Evolutionary conservation across 148 eudicot species (phyloP).

Genomic region (Amaranthus cruentus): DNA sequence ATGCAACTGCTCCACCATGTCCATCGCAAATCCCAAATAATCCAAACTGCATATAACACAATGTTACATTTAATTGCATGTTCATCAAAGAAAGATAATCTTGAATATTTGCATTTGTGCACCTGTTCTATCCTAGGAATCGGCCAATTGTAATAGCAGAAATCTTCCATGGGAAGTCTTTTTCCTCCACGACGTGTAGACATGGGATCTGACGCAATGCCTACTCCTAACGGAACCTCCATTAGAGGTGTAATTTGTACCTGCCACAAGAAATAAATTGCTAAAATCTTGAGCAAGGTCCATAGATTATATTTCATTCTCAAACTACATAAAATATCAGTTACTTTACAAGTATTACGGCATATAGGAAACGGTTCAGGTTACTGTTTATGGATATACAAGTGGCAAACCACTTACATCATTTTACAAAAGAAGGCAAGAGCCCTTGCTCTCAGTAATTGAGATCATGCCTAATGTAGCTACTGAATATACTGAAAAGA

Average conservation of each 20-base stretch:
- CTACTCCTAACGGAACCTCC: slow-evolving; percentile 73
- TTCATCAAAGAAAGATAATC: neutral
- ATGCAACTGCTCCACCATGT: slow-evolving; percentile 90
- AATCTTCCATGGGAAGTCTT: slow-evolving; percentile 95
- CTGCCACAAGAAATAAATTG: slow-evolving; percentile 32
- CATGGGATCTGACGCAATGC: slow-evolving; percentile 92
- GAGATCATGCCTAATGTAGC: neutral
- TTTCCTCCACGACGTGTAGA: slow-evolving; percentile 83
- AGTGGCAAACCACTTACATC: neutral
- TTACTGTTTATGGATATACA: neutral
- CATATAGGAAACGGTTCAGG: neutral
- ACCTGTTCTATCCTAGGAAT: slow-evolving; percentile 82
- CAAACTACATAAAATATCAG: too few relatives aligned
- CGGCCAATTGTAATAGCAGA: slow-evolving; percentile 79
- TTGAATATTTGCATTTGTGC: slow-evolving; percentile 7
- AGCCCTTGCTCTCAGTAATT: neutral
- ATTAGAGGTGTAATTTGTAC: slow-evolving; percentile 57
- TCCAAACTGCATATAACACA: slow-evolving; percentile 64
- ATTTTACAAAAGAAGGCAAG: too few relatives aligned
- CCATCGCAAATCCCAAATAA: slow-evolving; percentile 93
- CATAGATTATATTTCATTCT: neutral
- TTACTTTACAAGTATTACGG: too few relatives aligned
- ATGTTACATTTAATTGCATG: slow-evolving; percentile 1
- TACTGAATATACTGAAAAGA: neutral
- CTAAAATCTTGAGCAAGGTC: slow-evolving; percentile 2